Base-by-base conservation (phyloP, 768 basidiomycete genomes). In the Amanita brunnescens region DNA sequence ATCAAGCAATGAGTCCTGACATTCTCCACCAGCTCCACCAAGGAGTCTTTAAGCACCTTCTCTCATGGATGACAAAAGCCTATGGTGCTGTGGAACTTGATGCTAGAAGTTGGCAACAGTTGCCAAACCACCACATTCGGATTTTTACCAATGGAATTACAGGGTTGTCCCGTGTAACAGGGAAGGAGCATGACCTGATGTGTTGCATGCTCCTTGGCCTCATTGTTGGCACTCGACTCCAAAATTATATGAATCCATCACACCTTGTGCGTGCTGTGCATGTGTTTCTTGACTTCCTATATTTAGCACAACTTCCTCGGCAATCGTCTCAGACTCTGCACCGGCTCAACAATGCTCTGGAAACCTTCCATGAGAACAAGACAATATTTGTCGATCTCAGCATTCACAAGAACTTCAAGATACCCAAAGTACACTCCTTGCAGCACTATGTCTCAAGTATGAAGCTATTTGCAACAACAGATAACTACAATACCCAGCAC, bases 391-490 rank as follows among this genome's bases (percentile, higher is more conserved):
- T 71, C 26, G 56, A 61, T n/a, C 55, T 68, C 5, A 65, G 64
- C 1, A 61, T 68, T 16, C 64, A 66, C 0, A 45, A 61, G 9
- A 7, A 64, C 45, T 73, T 72, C 57, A 71, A 74, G 41, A 59
- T 76, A n/a, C 71, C 71, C 0, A 77, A 77, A 53, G 54, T 76
- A 1, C 73, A 75, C 50, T 63, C 56, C 13, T 52, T 64, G 1
- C 35, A 24, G 1, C 75, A 76, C 52, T 75, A 72, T 53, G 10
- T 53, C 1, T n/a, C n/a, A n/a, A n/a, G n/a, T n/a, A n/a, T n/a
- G n/a, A n/a, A n/a, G n/a, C n/a, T n/a, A n/a, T n/a, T n/a, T n/a
- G n/a, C n/a, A n/a, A n/a, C n/a, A n/a, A n/a, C n/a, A n/a, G n/a
- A n/a, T n/a, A n/a, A n/a, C n/a, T n/a, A n/a, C n/a, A n/a, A n/a